Evolutionary conservation across 2,329 filamentous ascomycete species (phyloP).

Genomic region (Hirsutella minnesotensis): DNA sequence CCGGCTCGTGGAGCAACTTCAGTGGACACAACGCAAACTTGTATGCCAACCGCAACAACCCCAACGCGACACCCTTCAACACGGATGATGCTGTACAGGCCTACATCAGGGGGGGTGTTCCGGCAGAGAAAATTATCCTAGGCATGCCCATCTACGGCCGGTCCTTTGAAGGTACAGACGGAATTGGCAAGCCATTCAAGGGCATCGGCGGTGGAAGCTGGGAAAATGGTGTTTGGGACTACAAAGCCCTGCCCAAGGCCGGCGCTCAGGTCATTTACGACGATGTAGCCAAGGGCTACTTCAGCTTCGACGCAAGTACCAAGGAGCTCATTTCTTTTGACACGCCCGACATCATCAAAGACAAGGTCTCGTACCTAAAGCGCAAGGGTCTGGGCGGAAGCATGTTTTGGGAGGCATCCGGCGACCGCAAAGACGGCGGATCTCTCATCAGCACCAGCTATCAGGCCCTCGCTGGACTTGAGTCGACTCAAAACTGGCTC

Average conservation of each 20-base stretch:
- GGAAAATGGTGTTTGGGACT: slow-evolving; percentile 70
- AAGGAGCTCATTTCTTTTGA: slow-evolving; percentile 63
- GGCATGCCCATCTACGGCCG: slow-evolving; percentile 55
- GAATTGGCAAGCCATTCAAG: slow-evolving; percentile 50
- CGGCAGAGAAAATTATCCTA: slow-evolving; percentile 55
- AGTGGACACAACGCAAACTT: slow-evolving; percentile 65
- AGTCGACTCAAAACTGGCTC: slow-evolving; percentile 36
- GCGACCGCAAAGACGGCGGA: slow-evolving; percentile 45
- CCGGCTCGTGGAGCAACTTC: slow-evolving; percentile 55
- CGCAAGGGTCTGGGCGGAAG: slow-evolving; percentile 53
- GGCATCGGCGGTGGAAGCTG: slow-evolving; percentile 58
- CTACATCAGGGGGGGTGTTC: slow-evolving; percentile 53
- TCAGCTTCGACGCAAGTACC: slow-evolving; percentile 51
- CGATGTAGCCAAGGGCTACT: slow-evolving; percentile 47
- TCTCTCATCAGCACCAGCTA: slow-evolving; percentile 46
- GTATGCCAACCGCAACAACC: slow-evolving; percentile 40
- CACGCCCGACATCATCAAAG: slow-evolving; percentile 43
- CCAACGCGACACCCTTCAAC: slow-evolving; percentile 55
- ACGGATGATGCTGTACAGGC: slow-evolving; percentile 51
- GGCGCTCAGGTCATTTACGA: slow-evolving; percentile 50
- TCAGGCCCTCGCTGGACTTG: slow-evolving; percentile 28
- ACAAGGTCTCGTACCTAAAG: slow-evolving; percentile 57
- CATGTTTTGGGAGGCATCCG: slow-evolving; percentile 80
- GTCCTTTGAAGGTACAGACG: slow-evolving; percentile 33
- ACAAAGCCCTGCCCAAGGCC: slow-evolving; percentile 58